These are phyloP conservation scores for Podila epigama DNA, from an alignment of 192 early-diverging fungal genomes.

Conservation along the genomic window DNA sequence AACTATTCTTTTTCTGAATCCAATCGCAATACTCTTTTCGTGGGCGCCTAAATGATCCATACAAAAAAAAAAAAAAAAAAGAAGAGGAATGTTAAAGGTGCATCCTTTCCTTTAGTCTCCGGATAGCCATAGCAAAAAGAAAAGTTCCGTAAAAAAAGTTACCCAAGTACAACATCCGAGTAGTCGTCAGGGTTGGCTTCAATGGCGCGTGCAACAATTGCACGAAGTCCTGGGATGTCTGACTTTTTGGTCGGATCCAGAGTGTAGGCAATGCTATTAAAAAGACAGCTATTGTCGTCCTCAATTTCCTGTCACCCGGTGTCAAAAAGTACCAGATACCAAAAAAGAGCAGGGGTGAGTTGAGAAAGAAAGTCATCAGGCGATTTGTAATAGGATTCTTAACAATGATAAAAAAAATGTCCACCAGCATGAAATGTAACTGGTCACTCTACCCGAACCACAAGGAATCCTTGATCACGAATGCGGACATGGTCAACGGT, in stretches of 20 bases:
- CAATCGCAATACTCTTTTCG: conserved; percentile 67
- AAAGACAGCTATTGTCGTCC: conserved; percentile 80
- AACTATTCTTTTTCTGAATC: conserved; percentile 69
- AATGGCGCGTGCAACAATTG: conserved; percentile 59
- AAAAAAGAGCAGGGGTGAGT: too few relatives aligned
- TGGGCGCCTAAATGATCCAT: conserved; percentile 4
- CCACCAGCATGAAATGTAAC: too few relatives aligned
- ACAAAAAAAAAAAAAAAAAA: too few relatives aligned
- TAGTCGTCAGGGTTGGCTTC: conserved; percentile 60
- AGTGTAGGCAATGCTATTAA: conserved; percentile 62
- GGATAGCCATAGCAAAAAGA: background rate
- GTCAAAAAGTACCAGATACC: too few relatives aligned
- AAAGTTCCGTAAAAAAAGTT: conserved; percentile 2
- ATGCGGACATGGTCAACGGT: conserved; percentile 17
- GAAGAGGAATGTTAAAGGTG: too few relatives aligned
- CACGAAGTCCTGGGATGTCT: conserved; percentile 31
- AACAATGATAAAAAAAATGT: background rate
- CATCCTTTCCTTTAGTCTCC: conserved; percentile 12
- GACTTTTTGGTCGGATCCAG: conserved; percentile 44
- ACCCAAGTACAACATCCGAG: conserved; percentile 71
- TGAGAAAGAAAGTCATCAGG: too few relatives aligned
- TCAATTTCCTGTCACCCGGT: conserved; percentile 68
- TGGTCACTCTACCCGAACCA: conserved; percentile 46
- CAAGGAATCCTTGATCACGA: conserved; percentile 35
- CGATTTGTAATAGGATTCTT: background rate